These are phyloP conservation scores for Cladosporium colombiae DNA, from an alignment of 2,329 filamentous ascomycete species.

Conservation along the genomic window DNA sequence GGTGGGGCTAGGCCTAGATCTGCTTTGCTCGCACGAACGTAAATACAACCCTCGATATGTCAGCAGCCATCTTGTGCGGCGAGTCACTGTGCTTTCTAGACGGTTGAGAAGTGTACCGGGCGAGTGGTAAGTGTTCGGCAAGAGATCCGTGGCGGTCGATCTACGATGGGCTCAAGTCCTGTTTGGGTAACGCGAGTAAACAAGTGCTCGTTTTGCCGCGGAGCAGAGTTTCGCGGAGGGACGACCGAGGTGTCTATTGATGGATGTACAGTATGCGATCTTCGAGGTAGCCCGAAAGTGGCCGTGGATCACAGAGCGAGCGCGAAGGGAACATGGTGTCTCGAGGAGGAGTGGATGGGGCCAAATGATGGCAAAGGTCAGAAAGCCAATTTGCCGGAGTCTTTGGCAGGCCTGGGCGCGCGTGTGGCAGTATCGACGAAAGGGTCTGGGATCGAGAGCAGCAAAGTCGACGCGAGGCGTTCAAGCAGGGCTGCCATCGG, in stretches of 20 bases:
- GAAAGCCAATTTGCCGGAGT: neutral
- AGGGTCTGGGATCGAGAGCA: neutral
- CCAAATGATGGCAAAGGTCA: neutral
- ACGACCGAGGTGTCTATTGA: neutral
- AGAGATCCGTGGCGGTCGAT: neutral
- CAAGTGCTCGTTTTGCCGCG: neutral
- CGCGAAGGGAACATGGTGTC: neutral
- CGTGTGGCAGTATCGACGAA: neutral
- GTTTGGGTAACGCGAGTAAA: neutral
- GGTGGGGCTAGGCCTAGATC: neutral
- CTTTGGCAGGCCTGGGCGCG: constrained; percentile 1
- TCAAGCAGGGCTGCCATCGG: neutral
- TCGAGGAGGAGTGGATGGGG: neutral
- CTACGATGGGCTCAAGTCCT: neutral
- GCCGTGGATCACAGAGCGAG: constrained; percentile 2
- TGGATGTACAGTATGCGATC: neutral
- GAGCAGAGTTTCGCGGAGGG: neutral
- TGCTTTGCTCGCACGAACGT: neutral
- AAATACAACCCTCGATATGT: neutral
- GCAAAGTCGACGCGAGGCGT: neutral
- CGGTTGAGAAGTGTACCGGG: neutral
- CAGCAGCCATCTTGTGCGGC: neutral
- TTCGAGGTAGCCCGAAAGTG: neutral
- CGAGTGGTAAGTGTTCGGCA: constrained; percentile 3
- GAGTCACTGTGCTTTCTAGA: neutral